Evolutionary conservation across 1,284 basidiomycete genomes (phyloP), one percentile per base, ranked within the genome.

Genomic region (Rhodotorula sp.): DNA sequence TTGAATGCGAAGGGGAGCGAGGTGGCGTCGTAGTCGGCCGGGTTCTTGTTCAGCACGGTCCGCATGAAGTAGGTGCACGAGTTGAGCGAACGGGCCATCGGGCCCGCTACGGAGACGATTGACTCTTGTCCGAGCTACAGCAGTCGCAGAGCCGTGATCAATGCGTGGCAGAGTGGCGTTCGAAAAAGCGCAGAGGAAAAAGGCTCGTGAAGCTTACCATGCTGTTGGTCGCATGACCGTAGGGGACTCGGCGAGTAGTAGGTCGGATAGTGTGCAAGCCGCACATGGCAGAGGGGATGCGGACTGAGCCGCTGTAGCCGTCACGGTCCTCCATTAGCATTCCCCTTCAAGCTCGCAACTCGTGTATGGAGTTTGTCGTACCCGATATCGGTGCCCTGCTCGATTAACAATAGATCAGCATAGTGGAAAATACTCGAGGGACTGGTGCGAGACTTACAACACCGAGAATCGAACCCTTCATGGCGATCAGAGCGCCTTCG

Each of bases 391-490:
- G 80, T 81, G 3, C 82, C 82, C 64, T 66, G 29, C 8, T 42
- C 4, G 18, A 30, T 7, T 12, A 18, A 4, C 6, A 7, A 46
- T 20, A 20, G 5, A 54, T 45, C 6, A 56, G 44, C 15, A n/a
- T 22, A 51, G 49, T 24, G 33, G 46, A 48, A 48, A 48, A 1
- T 33, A 33, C 7, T 33, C 15, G 12, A 30, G 29, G 20, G 18
- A 29, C 24, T 8, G 24, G 29, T 30, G 24, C 15, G 33, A 30
- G 42, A 59, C 58, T 53, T 18, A 66, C 88, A 8, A 89, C 84
- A n/a, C 89, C 89, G 18, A 90, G 76, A 0, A 85, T 83, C 56
- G 86, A 86, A 42, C 85, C 84, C 84, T 83, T 83, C 69, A 86
- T 80, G 0, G 84, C 84, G 7, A 87, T 79, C 64, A 89, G 79